Evolutionary conservation across 2,329 filamentous ascomycete species (phyloP), one percentile per base, ranked within the genome.

Genomic region (Penicillium sumatraense): DNA sequence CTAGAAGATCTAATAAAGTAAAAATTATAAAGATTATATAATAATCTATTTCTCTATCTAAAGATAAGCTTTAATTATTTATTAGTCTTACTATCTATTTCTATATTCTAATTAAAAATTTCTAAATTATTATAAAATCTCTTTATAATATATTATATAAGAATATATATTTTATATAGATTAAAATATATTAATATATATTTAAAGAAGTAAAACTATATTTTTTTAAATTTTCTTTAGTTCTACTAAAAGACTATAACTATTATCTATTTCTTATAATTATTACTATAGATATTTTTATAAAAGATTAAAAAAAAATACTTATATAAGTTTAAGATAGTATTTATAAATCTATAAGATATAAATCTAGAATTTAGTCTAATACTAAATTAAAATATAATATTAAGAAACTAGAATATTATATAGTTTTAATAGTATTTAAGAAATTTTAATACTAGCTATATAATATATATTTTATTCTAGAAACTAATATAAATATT

Each of bases 401-500:
- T 29, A 29, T 10, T 29, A 29, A 10, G 13, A 29, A 29, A 9
- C 7, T 29, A 29, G 27, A 29, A 29, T 29, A 29, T 9, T 29
- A 29, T 29, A 29, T 9, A 10, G 8, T 29, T 29, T 29, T 29
- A 29, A 29, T 4, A 9, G 13, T 9, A 3, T 29, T 29, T 29
- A 29, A 29, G 27, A 29, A 29, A 9, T 29, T 29, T 13, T 29
- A 29, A 3, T 29, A 29, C 13, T 29, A 9, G 27, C 8, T 29
- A 9, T 29, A 29, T 9, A 9, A 13, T 8, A 13, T 29, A 29
- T 29, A 29, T 13, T 29, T 29, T 29, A 29, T 36, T 5, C 16
- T 49, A 24, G 31, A 49, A 38, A 49, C 20, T 36, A 36, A 49
- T 36, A 49, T 31, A 36, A 49, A 49, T 31, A 49, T 10, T 4